phyloP scores from a whole-genome alignment of 2,329 filamentous ascomycete genomes.

The Lachnellula suecica region DNA sequence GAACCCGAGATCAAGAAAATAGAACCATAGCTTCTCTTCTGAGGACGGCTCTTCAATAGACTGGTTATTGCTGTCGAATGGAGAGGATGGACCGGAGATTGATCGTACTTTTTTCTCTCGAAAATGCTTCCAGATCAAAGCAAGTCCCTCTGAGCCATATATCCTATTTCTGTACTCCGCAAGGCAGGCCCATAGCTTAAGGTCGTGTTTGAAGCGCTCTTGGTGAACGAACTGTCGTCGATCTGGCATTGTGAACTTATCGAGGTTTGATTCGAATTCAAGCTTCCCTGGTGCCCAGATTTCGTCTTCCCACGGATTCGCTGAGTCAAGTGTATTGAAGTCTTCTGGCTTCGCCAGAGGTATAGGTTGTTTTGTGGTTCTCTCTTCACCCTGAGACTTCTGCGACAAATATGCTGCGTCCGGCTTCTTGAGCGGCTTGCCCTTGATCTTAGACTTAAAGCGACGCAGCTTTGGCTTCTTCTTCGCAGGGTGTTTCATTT shows the following conservation, averaged over 20 bases:
- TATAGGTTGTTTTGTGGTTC: neutral
- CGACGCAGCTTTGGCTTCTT: no score
- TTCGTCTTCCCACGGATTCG: slow-evolving; percentile 15
- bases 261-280: slow-evolving; percentile 33
- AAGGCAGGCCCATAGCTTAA: slow-evolving; percentile 39
- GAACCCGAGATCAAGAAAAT: slow-evolving; percentile 40
- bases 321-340: neutral
- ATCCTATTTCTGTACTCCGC: slow-evolving; percentile 40
- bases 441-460: no score
- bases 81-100: no score
- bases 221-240: slow-evolving; percentile 34
- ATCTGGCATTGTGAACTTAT: slow-evolving; percentile 3
- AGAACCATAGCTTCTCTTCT: slow-evolving; percentile 44
- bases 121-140: slow-evolving; percentile 43
- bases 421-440: no score
- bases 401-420: no score
- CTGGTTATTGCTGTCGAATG: no score
- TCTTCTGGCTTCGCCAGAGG: neutral
- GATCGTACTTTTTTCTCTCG: slow-evolving; percentile 36
- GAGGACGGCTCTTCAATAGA: slow-evolving; percentile 34
- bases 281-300: slow-evolving; percentile 21
- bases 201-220: slow-evolving; percentile 28
- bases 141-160: slow-evolving; percentile 40
- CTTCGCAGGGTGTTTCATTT: no score
- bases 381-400: no score